phyloP scores from a whole-genome alignment of 768 basidiomycete genomes.

The Psilocybe azurescens region DNA sequence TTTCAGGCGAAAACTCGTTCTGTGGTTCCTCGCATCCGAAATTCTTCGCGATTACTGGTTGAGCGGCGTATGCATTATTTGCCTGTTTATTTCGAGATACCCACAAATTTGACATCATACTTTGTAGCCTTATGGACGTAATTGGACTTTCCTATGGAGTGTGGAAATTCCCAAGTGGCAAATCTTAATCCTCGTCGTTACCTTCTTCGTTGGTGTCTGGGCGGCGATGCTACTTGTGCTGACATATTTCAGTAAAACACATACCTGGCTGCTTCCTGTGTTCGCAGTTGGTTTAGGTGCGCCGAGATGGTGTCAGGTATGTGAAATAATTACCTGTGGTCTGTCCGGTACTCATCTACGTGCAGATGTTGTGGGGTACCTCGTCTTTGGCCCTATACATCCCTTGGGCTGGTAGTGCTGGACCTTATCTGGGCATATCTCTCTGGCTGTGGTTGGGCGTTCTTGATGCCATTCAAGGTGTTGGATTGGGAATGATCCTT shows the following conservation, averaged over 20 bases:
- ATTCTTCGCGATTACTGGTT: constrained; percentile 93
- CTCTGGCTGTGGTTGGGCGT: constrained; percentile 97
- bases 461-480: constrained; percentile 92
- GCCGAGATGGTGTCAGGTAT: constrained; percentile 92
- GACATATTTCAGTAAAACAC: constrained; percentile 89
- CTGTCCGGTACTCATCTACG: constrained; percentile 13
- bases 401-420: constrained; percentile 87
- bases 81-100: background rate
- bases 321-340: constrained; percentile 11
- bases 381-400: constrained; percentile 92
- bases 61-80: constrained; percentile 66
- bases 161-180: constrained; percentile 84
- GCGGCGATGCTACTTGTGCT: constrained; percentile 72
- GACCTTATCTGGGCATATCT: constrained; percentile 88
- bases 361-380: constrained; percentile 91
- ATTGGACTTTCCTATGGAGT: constrained; percentile 94
- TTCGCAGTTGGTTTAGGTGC: constrained; percentile 96
- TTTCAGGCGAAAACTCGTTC: constrained; percentile 87
- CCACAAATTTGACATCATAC: constrained; percentile 15
- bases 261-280: constrained; percentile 94
- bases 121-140: constrained; percentile 84
- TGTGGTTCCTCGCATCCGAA: constrained; percentile 96
- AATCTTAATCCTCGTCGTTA: constrained; percentile 76
- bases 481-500: constrained; percentile 91
- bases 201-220: constrained; percentile 92